These are phyloP conservation scores for Backusella psychrophila DNA, from an alignment of 192 early-diverging fungal genomes.

Conservation along the genomic window DNA sequence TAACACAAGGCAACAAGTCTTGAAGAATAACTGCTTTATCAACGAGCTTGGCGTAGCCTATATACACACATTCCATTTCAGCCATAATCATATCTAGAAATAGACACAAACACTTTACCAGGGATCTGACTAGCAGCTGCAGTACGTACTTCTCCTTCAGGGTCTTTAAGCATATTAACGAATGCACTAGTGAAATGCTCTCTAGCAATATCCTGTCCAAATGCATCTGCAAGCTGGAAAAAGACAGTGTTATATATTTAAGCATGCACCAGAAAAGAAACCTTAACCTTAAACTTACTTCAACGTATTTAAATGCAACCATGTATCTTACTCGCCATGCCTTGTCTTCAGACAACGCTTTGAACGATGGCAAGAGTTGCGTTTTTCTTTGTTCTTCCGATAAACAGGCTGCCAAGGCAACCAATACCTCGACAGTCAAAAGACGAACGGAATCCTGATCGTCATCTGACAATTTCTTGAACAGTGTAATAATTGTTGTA, in stretches of 20 bases:
- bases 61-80: neutral
- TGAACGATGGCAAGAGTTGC: slow-evolving; percentile 72
- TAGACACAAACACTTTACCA: slow-evolving; percentile 19
- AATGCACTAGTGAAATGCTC: slow-evolving; percentile 88
- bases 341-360: slow-evolving; percentile 83
- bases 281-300: slow-evolving; percentile 47
- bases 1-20: slow-evolving; percentile 86
- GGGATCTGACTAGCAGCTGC: slow-evolving; percentile 92
- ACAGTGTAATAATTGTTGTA: slow-evolving; percentile 83
- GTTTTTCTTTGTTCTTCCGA: slow-evolving; percentile 73
- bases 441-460: slow-evolving; percentile 97
- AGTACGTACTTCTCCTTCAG: slow-evolving; percentile 96
- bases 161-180: slow-evolving; percentile 88
- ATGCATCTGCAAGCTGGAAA: slow-evolving; percentile 70
- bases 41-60: slow-evolving; percentile 64
- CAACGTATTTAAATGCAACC: slow-evolving; percentile 98
- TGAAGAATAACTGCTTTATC: slow-evolving; percentile 77
- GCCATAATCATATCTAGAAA: neutral
- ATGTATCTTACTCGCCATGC: slow-evolving; percentile 99
- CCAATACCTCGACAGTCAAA: slow-evolving; percentile 88
- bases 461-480: slow-evolving; percentile 80
- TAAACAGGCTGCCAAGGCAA: slow-evolving; percentile 84
- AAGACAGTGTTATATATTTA: neutral
- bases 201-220: slow-evolving; percentile 74
- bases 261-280: neutral